Base-by-base conservation (phyloP, 139 green algal genomes). In the Parachlorella kessleri region DNA sequence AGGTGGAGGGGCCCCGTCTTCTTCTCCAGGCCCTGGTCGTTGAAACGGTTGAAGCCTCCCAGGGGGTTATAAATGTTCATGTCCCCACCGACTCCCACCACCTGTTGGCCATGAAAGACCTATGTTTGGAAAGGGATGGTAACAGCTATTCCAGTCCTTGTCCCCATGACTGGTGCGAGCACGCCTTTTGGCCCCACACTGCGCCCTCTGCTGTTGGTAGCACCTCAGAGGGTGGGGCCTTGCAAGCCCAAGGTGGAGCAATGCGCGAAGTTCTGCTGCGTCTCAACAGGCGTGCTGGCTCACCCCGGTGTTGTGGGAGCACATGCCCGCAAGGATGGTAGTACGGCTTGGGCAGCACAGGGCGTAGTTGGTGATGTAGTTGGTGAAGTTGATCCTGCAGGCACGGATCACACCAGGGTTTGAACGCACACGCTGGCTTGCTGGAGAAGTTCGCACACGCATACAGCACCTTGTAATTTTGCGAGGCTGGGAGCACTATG, bases 341-440 rank as follows among this genome's bases (percentile, higher is more conserved):
- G 66, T 53, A 23, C 66, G 66, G 3, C 35, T 53, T 18, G 66
- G 66, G 66, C 66, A 71, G 66, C 66, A 71, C 24, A 71, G 10
- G 30, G 66, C 66, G 18, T 32, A 71, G 35, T 71, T 71, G 35
- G 35, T 33, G 8, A 33, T 71, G 66, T 71, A 71, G 35, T 3
- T 33, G 1, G 66, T 71, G 66, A 71, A 71, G 66, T 71, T 71
- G 66, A 71, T 71, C 66, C 66, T 72, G 66, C 66, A 32, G 8
- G 28, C 3, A 7, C n/a, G n/a, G 9, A 68, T 68, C 63, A 68
- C n/a, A n/a, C n/a, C n/a, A n/a, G n/a, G n/a, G n/a, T n/a, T n/a
- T n/a, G n/a, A n/a, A n/a, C n/a, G n/a, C n/a, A n/a, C n/a, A n/a
- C n/a, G n/a, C n/a, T n/a, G n/a, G n/a, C n/a, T n/a, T n/a, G n/a